A percentile compares a stretch with the other conserved stretches of the same genome.
Conservation (phyloP, 768 basidiomycete genomes). For the Lactifluus echinatus region DNA sequence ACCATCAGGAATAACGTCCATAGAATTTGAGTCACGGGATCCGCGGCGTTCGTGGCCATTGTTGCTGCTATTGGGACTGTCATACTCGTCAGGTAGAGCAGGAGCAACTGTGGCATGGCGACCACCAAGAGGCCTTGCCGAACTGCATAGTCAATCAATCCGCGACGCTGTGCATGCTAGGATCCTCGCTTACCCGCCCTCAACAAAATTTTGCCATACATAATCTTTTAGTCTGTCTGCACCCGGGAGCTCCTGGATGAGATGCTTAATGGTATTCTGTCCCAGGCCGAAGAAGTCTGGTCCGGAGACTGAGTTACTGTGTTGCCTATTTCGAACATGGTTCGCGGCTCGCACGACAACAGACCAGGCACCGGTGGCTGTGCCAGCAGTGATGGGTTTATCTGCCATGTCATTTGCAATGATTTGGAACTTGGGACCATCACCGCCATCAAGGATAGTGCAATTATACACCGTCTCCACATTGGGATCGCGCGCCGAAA, state of each 20-base stretch:
- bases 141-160: slow-evolving; percentile 19
- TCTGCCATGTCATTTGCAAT: slow-evolving; percentile 63
- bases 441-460: slow-evolving; percentile 77
- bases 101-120: slow-evolving; percentile 77
- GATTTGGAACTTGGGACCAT: slow-evolving; percentile 81
- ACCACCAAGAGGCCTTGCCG: slow-evolving; percentile 61
- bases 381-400: slow-evolving; percentile 71
- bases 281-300: slow-evolving; percentile 85
- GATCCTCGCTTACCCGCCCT: slow-evolving; percentile 63
- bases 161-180: slow-evolving; percentile 8
- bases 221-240: slow-evolving; percentile 69
- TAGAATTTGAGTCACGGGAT: slow-evolving; percentile 12
- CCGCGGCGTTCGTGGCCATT: slow-evolving; percentile 18
- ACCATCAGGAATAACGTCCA: slow-evolving; percentile 12
- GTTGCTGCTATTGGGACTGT: slow-evolving; percentile 31
- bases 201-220: slow-evolving; percentile 79
- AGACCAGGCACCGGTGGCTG: slow-evolving; percentile 83
- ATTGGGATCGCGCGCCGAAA: slow-evolving; percentile 62
- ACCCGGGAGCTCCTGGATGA: slow-evolving; percentile 77
- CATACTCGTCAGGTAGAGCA: slow-evolving; percentile 68
- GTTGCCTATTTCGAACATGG: slow-evolving; percentile 68
- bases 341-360: slow-evolving; percentile 79
- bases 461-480: slow-evolving; percentile 70
- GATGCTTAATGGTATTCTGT: slow-evolving; percentile 82
- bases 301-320: slow-evolving; percentile 81